Conservation (phyloP, 75 land plant genomes). For the Larix kaempferi region DNA sequence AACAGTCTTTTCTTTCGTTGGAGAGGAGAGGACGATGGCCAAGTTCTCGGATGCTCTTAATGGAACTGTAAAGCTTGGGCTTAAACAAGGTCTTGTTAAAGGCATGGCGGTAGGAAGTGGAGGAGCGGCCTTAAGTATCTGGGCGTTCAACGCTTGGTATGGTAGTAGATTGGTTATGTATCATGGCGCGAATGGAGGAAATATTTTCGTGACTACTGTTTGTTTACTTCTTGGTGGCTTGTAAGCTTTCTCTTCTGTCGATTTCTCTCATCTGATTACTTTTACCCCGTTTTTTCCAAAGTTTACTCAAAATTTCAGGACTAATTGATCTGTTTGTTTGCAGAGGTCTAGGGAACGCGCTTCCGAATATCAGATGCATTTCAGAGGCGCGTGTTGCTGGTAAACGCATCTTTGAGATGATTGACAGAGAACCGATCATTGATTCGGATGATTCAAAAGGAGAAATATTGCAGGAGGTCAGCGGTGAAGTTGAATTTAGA, state of each 20-base stretch:
- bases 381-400: slow-evolving; percentile 23
- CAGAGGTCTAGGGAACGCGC: slow-evolving; percentile 13
- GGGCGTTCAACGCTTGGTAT: slow-evolving; percentile 36
- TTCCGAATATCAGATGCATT: slow-evolving; percentile 13
- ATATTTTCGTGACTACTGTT: slow-evolving; percentile 16
- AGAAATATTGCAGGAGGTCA: slow-evolving; percentile 5
- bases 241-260: slow-evolving; percentile 1
- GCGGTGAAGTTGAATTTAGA: slow-evolving; percentile 21
- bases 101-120: slow-evolving; percentile 23
- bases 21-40: slow-evolving; percentile 12
- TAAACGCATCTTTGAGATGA: slow-evolving; percentile 26
- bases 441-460: slow-evolving; percentile 17
- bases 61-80: slow-evolving; percentile 6
- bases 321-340: neutral
- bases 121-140: slow-evolving; percentile 17
- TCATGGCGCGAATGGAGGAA: slow-evolving; percentile 15
- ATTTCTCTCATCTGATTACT: neutral
- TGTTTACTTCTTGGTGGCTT: slow-evolving; percentile 19
- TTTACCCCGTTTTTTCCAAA: too few species aligned
- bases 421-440: slow-evolving; percentile 26
- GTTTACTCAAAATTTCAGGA: neutral
- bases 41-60: slow-evolving; percentile 16
- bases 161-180: slow-evolving; percentile 19
- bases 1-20: slow-evolving; percentile 35
- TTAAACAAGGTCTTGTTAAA: slow-evolving; percentile 14